Conservation (phyloP, 2,329 filamentous ascomycete species). For the Pseudohalonectria lignicola region DNA sequence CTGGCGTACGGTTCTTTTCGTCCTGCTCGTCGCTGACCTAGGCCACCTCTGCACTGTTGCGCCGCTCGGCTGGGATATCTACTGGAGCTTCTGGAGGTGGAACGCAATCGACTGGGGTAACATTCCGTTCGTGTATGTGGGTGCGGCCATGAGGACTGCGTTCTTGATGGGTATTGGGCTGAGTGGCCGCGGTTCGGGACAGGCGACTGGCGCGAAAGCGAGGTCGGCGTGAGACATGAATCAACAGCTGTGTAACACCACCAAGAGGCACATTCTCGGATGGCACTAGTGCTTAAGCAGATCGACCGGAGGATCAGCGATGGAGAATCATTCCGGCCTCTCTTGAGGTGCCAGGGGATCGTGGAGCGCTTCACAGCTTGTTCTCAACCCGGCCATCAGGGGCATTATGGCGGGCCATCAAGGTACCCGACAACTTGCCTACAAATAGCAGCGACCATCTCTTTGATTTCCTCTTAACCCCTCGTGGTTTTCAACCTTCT, state of each 20-base stretch:
- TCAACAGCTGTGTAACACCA: too few relatives aligned
- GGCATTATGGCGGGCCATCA: background rate
- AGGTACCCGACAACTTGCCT: background rate
- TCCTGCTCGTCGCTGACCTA: conserved; percentile 62
- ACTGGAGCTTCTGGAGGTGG: conserved; percentile 51
- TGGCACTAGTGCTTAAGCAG: too few relatives aligned
- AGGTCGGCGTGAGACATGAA: background rate
- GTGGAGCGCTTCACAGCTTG: too few relatives aligned
- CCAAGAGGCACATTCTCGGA: too few relatives aligned
- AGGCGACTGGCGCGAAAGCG: background rate
- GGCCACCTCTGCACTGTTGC: conserved; percentile 62
- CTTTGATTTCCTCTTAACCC: background rate
- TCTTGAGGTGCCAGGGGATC: too few relatives aligned
- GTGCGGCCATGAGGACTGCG: conserved; percentile 45
- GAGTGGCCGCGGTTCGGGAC: conserved; percentile 7
- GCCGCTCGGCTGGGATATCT: conserved; percentile 47
- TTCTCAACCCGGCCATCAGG: too few relatives aligned
- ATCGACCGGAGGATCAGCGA: too few relatives aligned
- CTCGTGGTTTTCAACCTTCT: background rate
- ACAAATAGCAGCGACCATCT: background rate
- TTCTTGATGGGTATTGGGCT: conserved; percentile 50
- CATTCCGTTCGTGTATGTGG: conserved; percentile 58
- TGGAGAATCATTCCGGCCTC: too few relatives aligned
- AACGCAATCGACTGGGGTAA: conserved; percentile 60
- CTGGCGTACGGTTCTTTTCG: conserved; percentile 57